Evolutionary conservation across 805 yeast genomes (phyloP).

Genomic region (Myxozyma geophila): DNA sequence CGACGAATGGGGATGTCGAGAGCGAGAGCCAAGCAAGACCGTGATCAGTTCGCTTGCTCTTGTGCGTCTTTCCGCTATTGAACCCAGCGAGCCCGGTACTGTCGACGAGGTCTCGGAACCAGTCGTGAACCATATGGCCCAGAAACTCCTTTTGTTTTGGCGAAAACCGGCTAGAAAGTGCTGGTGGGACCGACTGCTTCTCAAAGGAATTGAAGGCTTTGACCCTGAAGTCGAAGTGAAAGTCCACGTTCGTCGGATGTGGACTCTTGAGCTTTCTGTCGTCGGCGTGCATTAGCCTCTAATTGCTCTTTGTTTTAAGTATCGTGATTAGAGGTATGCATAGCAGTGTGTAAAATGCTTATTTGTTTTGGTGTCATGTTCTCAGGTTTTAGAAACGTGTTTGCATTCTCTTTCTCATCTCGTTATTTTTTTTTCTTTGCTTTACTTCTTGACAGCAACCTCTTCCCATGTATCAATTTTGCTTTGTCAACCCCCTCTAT

Average conservation of each 20-base stretch:
- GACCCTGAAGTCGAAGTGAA: slow-evolving; percentile 53
- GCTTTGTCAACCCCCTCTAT: too few relatives aligned
- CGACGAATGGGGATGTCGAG: slow-evolving; percentile 85
- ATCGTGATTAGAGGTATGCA: not conserved
- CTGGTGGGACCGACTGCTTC: slow-evolving; percentile 78
- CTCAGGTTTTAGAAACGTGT: not conserved
- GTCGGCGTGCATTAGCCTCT: slow-evolving; percentile 68
- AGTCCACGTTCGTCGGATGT: slow-evolving; percentile 88
- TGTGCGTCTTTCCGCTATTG: slow-evolving; percentile 51
- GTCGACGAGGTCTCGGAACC: not conserved
- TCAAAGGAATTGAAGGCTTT: slow-evolving; percentile 44
- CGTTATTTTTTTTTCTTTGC: not conserved
- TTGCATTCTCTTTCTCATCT: not conserved
- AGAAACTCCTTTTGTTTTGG: slow-evolving; percentile 87
- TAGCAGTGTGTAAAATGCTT: not conserved
- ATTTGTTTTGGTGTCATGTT: not conserved
- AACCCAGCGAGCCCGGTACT: not conserved
- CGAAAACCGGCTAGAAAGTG: slow-evolving; percentile 97
- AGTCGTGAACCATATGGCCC: slow-evolving; percentile 43
- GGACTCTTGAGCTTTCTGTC: slow-evolving; percentile 94
- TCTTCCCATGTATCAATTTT: too few relatives aligned
- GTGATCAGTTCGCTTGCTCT: slow-evolving; percentile 83
- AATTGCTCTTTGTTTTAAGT: not conserved
- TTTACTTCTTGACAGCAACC: not conserved
- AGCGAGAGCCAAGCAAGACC: slow-evolving; percentile 84